These are phyloP conservation scores for Cyberlindnera xylosilytica DNA, from an alignment of 805 yeast species.

Conservation along the genomic window DNA sequence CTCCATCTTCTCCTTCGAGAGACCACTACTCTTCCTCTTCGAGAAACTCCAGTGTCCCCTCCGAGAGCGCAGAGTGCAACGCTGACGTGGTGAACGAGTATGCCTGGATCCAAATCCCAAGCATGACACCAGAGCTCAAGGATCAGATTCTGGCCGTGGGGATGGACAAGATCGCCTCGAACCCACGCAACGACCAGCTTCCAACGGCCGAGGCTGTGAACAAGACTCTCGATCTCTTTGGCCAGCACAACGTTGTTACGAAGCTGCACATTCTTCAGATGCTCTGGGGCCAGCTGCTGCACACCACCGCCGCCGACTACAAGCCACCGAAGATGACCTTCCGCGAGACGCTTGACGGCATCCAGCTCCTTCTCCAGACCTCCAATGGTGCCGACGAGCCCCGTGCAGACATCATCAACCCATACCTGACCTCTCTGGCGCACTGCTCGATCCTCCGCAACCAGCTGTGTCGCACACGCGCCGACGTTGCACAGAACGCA, in stretches of 20 bases:
- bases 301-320: background rate
- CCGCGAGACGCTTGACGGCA: background rate
- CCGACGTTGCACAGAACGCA: background rate
- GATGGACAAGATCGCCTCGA: background rate
- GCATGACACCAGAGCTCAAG: background rate
- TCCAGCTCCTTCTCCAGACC: slow-evolving; percentile 5
- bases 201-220: background rate
- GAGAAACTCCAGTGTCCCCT: background rate
- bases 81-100: background rate
- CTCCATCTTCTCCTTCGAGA: background rate
- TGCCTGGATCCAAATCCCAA: background rate
- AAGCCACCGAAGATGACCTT: slow-evolving; percentile 6
- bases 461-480: slow-evolving; percentile 2
- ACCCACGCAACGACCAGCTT: slow-evolving; percentile 1
- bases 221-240: background rate
- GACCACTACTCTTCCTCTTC: background rate
- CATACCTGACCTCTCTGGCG: slow-evolving; percentile 1
- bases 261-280: background rate
- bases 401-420: background rate
- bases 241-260: background rate
- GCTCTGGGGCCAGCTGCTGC: background rate
- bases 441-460: slow-evolving; percentile 5
- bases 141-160: background rate
- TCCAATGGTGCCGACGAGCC: slow-evolving; percentile 5
- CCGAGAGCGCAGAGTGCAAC: background rate